phyloP scores from a whole-genome alignment of 2,329 filamentous ascomycete species.

The Ceratocystis colombiana region DNA sequence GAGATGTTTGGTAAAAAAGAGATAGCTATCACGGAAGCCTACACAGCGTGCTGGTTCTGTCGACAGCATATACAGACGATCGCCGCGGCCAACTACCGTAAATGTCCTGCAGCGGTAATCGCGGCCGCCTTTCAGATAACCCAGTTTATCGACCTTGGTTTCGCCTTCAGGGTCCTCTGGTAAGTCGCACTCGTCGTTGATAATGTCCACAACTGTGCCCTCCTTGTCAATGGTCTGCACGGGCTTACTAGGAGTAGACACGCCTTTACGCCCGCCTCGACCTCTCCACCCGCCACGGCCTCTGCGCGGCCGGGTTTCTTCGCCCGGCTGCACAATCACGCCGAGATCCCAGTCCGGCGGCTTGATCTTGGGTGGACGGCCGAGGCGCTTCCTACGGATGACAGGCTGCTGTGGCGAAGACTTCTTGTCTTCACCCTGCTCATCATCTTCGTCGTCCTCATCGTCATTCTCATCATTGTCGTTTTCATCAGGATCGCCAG shows the following conservation, averaged over 20 bases:
- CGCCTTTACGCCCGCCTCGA: conserved; percentile 55
- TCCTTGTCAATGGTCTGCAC: conserved; percentile 87
- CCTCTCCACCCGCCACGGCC: conserved; percentile 63
- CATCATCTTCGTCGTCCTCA: conserved; percentile 34
- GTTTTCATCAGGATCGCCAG: conserved; percentile 40
- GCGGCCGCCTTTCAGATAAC: conserved; percentile 68
- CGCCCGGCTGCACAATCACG: conserved; percentile 45
- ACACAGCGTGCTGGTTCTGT: conserved; percentile 95
- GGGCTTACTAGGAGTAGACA: conserved; percentile 63
- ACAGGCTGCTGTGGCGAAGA: conserved; percentile 45
- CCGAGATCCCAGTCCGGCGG: conserved; percentile 67
- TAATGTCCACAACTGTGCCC: conserved; percentile 80
- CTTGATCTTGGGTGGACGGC: conserved; percentile 74
- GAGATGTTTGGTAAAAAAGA: conserved; percentile 98
- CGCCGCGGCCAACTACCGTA: conserved; percentile 71
- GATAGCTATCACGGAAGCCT: conserved; percentile 93
- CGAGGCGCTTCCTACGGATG: conserved; percentile 67
- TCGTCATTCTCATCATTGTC: conserved; percentile 39
- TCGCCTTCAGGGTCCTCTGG: conserved; percentile 83
- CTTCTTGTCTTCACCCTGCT: conserved; percentile 34
- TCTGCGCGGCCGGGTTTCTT: conserved; percentile 47
- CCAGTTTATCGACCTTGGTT: conserved; percentile 83
- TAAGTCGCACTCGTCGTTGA: conserved; percentile 82
- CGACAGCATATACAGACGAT: conserved; percentile 93
- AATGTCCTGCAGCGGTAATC: conserved; percentile 96